phyloP scores from a whole-genome alignment of 2,329 filamentous ascomycete genomes.

The Dactylellina parvicollis region DNA sequence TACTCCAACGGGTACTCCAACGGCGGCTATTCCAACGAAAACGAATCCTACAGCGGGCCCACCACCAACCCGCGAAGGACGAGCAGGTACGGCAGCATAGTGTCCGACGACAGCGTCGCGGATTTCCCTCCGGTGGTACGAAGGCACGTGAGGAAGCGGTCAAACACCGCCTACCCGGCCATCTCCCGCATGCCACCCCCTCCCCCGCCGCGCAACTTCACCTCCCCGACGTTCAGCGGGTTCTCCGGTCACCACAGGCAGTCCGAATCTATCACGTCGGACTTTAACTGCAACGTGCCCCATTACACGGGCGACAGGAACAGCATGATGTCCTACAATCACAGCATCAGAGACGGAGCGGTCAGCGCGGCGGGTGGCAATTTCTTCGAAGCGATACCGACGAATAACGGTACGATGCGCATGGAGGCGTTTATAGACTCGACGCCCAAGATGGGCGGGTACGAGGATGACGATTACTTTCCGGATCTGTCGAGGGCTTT shows the following conservation, averaged over 20 bases:
- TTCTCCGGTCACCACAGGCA: conserved; percentile 40
- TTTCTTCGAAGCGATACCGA: conserved; percentile 62
- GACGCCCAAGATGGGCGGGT: conserved; percentile 58
- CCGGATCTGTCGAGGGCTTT: conserved; percentile 55
- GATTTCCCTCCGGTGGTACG: conserved; percentile 43
- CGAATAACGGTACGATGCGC: conserved; percentile 87
- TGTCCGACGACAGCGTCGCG: conserved; percentile 45
- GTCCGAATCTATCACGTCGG: conserved; percentile 46
- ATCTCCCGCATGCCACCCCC: conserved; percentile 32
- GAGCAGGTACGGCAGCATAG: conserved; percentile 50
- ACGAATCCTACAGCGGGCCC: conserved; percentile 3
- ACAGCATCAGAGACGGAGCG: conserved; percentile 54
- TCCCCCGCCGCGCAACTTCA: conserved; percentile 39
- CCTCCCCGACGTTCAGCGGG: conserved; percentile 50
- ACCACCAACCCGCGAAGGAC: conserved; percentile 27
- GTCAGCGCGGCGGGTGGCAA: conserved; percentile 56
- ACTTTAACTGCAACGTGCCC: conserved; percentile 51
- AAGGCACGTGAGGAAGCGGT: conserved; percentile 45
- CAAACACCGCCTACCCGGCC: conserved; percentile 46
- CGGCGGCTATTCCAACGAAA: conserved; percentile 10
- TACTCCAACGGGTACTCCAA: conserved; percentile 26
- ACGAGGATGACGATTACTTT: conserved; percentile 55
- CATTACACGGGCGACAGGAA: conserved; percentile 38
- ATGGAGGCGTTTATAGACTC: conserved; percentile 95
- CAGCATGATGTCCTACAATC: conserved; percentile 54